Conservation (phyloP, 73 alveolate species). For the Loxodes magnus region DNA sequence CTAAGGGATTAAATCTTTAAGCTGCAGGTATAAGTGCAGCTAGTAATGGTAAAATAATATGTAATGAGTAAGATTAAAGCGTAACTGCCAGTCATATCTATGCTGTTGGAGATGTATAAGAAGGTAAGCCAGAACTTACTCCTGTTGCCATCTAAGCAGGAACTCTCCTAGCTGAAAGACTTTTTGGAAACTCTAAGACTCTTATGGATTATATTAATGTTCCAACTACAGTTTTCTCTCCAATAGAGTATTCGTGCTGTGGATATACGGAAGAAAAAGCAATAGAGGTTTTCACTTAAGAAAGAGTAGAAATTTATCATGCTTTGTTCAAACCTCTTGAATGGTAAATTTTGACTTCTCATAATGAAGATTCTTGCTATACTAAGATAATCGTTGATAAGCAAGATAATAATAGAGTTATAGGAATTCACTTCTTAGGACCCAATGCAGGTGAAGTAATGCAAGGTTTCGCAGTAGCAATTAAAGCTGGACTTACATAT, state of each 20-base stretch:
- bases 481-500: constrained; percentile 93
- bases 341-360: constrained; percentile 76
- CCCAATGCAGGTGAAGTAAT: constrained; percentile 99
- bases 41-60: constrained; percentile 61
- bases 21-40: constrained; percentile 68
- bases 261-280: constrained; percentile 88
- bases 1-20: constrained; percentile 61
- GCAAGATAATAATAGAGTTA: constrained; percentile 65
- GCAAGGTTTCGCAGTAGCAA: constrained; percentile 96
- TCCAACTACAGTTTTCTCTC: constrained; percentile 97
- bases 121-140: constrained; percentile 93
- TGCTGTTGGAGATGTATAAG: constrained; percentile 94
- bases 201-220: constrained; percentile 87
- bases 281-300: constrained; percentile 59
- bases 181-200: constrained; percentile 63
- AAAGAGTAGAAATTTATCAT: constrained; percentile 68
- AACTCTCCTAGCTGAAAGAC: constrained; percentile 76
- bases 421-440: constrained; percentile 93
- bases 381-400: constrained; percentile 72
- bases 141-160: constrained; percentile 99
- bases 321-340: constrained; percentile 84
- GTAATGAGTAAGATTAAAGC: constrained; percentile 64
- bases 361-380: constrained; percentile 59
- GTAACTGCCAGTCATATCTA: constrained; percentile 81
- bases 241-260: constrained; percentile 93